Evolutionary conservation across 768 basidiomycete genomes (phyloP), one percentile per base, ranked within the genome.

Genomic region (Agrocybe praecox): DNA sequence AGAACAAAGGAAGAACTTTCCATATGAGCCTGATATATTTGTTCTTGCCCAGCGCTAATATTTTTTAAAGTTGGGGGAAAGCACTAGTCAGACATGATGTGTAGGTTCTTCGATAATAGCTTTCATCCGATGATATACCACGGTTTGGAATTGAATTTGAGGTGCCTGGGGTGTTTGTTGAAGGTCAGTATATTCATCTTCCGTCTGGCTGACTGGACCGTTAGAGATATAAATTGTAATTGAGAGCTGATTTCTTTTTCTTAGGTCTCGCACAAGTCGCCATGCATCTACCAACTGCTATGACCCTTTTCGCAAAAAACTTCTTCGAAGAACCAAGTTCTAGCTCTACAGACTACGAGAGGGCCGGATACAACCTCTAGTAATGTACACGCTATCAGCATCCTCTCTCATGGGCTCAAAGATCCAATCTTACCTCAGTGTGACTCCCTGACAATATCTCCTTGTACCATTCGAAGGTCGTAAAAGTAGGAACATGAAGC

Each of bases 121-220:
- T 24, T 90, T 5, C 89, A 91, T 62, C 84, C 88, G 0, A 55
- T 89, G 43, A 89, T 90, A 46, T 85, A 89, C 60, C 60, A 71
- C 2, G 88, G 85, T 82, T 83, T 67, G 88, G 87, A 2, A 67
- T 79, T 2, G 89, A 90, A 65, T 89, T 89, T 57, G 74, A 65
- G 2, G 54, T 86, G 19, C 78, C 81, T 7, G 88, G 87, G 0
- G 67, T 88, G 46, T 68, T 83, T 1, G 82, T 82, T 1, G 88
- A 90, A 74, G 89, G 88, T 87, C 50, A 24, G 21, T 46, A n/a
- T 11, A 17, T 21, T 17, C 3, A 15, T 18, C n/a, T n/a, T n/a
- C n/a, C n/a, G n/a, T n/a, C n/a, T n/a, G n/a, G n/a, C n/a, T n/a
- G n/a, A n/a, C n/a, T n/a, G n/a, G n/a, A n/a, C n/a, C n/a, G n/a